A percentile compares a stretch with the other conserved stretches of the same genome.
Conservation (phyloP, 2,329 filamentous ascomycete species). For the Neopestalotiopsis clavispora region DNA sequence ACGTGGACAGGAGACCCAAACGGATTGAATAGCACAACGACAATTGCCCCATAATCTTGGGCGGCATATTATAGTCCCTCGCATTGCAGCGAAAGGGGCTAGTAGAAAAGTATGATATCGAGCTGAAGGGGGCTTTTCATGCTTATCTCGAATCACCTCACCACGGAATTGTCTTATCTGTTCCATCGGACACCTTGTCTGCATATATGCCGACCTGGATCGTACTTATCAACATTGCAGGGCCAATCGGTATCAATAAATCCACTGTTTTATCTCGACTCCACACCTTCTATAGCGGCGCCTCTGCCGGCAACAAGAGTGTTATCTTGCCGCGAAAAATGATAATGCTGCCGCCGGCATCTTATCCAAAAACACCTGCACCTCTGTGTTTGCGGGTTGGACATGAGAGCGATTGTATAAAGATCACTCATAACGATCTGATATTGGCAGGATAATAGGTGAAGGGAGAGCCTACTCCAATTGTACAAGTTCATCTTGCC, state of each 20-base stretch:
- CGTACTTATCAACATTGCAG: not conserved
- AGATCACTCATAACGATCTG: not conserved
- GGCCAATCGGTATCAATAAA: not conserved
- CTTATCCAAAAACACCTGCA: too few species aligned
- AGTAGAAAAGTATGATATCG: not conserved
- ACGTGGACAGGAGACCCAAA: slow-evolving; percentile 11
- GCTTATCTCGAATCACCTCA: not conserved
- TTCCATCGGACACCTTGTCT: not conserved
- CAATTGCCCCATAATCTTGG: not conserved
- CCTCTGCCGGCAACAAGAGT: not conserved
- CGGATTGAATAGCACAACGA: not conserved
- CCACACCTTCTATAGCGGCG: slow-evolving; percentile 6
- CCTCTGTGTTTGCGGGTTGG: not conserved
- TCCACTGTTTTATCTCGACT: slow-evolving; percentile 5
- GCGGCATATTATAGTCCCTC: not conserved
- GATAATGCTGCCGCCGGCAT: slow-evolving; percentile 1
- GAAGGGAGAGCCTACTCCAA: not conserved
- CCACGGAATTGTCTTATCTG: not conserved
- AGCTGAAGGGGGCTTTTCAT: not conserved
- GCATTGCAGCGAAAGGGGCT: not conserved
- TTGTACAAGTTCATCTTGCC: not conserved
- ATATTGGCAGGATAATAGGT: not conserved
- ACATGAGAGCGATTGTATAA: not conserved
- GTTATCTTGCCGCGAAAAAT: not conserved
- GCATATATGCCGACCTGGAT: not conserved